phyloP scores from a whole-genome alignment of 2,329 filamentous ascomycete species.

The Ascochyta koolunga region DNA sequence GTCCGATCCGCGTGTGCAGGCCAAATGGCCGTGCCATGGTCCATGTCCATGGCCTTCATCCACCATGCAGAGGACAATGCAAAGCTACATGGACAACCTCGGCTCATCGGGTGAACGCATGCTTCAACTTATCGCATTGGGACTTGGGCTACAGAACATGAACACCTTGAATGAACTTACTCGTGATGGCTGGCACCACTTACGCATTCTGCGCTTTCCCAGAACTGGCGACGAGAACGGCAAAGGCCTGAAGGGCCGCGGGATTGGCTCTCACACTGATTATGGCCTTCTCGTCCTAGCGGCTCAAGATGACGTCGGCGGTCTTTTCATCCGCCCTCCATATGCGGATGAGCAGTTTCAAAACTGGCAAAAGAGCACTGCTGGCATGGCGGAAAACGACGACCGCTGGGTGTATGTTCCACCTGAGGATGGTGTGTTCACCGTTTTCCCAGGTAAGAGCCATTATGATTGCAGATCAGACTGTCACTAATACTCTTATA shows the following conservation, averaged over 20 bases:
- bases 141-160: conserved; percentile 48
- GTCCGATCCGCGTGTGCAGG: conserved; percentile 49
- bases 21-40: conserved; percentile 58
- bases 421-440: conserved; percentile 53
- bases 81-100: conserved; percentile 51
- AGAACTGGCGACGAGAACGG: conserved; percentile 51
- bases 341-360: conserved; percentile 49
- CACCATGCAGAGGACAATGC: conserved; percentile 51
- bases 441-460: conserved; percentile 52
- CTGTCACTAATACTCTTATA: too few relatives aligned
- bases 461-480: too few relatives aligned
- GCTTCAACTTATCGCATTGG: conserved; percentile 55
- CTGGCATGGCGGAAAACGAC: conserved; percentile 54
- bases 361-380: conserved; percentile 56
- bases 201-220: conserved; percentile 55
- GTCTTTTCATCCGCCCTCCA: conserved; percentile 57
- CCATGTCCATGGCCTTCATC: conserved; percentile 57
- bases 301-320: conserved; percentile 58
- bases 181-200: conserved; percentile 59
- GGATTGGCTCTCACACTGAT: conserved; percentile 60
- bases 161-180: conserved; percentile 53
- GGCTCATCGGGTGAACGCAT: conserved; percentile 53
- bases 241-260: conserved; percentile 57
- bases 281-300: conserved; percentile 60
- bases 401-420: conserved; percentile 58